Base-by-base conservation (phyloP, 768 basidiomycete species). In the Ramaria sp. region DNA sequence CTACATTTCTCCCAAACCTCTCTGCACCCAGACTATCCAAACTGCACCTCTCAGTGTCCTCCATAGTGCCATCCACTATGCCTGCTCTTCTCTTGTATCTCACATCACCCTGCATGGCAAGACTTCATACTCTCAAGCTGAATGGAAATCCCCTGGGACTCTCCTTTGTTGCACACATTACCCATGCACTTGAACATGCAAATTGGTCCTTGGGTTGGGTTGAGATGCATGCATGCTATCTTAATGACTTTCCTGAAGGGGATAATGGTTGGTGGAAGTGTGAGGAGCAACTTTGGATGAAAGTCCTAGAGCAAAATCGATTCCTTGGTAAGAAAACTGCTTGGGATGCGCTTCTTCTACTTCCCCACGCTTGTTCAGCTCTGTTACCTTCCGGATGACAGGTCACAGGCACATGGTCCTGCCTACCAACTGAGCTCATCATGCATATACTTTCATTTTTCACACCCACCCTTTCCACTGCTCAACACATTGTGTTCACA, bases 381-480 rank as follows among this genome's bases (percentile, higher is more conserved):
- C 71, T 82, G n/a, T 15, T 55, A 13, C 16, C 45, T 25, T 38
- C 18, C 37, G 50, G 39, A 37, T 57, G 47, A n/a, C 42, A 10
- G 13, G 27, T n/a, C 16, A 39, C 6, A 18, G 28, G 30, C 16
- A 61, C 25, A 34, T 24, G 44, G 18, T 5, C 41, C 6, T 43
- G 57, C n/a, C 65, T 85, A 12, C 84, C 84, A 2, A 65, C 64
- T 8, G 83, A 85, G 63, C 66, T 85, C 6, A 75, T 77, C 53
- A 72, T 78, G 10, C 62, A 79, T 62, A 75, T 81, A 36, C 70
- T 85, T 32, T 75, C 78, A 12, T 75, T 77, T 60, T 64, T 82
- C 20, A 76, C 80, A 3, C 82, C 81, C 15, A 69, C 64, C 0
- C 73, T 85, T 48, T 82, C 82, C 16, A 62, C 72, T 18, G 65